Base-by-base conservation (phyloP, 257 asterid species). In the Echium plantagineum region DNA sequence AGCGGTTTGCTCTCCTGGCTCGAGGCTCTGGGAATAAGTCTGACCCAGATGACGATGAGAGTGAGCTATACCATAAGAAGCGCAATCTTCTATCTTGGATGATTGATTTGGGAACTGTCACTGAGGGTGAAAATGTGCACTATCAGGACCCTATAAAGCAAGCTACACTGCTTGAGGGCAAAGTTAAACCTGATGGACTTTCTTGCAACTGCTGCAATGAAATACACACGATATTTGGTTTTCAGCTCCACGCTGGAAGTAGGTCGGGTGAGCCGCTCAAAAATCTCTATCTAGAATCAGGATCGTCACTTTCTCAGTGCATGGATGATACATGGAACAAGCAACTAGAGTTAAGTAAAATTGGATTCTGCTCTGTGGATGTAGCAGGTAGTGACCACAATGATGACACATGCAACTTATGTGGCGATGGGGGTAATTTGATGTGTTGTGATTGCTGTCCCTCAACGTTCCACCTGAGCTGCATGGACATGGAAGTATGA, bases 401-500 rank as follows among this genome's bases (percentile, higher is more conserved):
- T 70, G 99, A 93, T 60, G 97, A 89, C 78, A 93, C 90, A 5
- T 93, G 99, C 72, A 83, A 84, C 66, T 68, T 93, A 31, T 93
- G 99, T 68, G 97, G 95, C n/a, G 95, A 93, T 73, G 99, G 97
- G 60, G 99, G 99, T 70, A 81, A 86, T 65, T 76, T 93, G 86
- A 83, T 84, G 64, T 93, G 99, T 67, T 89, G 99, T 60, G 96
- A 93, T 67, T 69, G 96, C 49, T 93, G 99, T 74, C 97, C 99
- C 6, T 84, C 99, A 31, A 93, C 99, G 21, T 93, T 93, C 79
- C 99, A 93, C 75, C 83, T 78, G 52, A 78, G 84, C 79, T 93
- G 97, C 79, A 80, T 93, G 78, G 73, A 66, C 67, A 83, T 84
- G 71, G 63, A 84, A 63, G 97, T 93, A 89, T 57, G 82, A 63